These are phyloP conservation scores for Sporisorium reilianum DNA, from an alignment of 1,284 basidiomycete species.

Conservation along the genomic window DNA sequence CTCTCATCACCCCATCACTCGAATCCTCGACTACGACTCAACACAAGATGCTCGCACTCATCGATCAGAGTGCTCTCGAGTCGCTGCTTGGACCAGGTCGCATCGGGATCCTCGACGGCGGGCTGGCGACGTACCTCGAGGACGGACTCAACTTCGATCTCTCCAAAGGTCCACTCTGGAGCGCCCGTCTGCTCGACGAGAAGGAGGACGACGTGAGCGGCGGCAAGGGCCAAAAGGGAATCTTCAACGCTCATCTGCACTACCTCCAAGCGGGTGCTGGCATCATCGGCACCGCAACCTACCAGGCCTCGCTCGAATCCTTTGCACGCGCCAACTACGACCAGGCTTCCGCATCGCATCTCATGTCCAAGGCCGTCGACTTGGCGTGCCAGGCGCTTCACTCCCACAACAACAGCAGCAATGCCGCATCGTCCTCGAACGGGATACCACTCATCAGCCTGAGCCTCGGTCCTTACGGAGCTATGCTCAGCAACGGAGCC, in stretches of 20 bases:
- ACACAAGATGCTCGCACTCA: conserved; percentile 16
- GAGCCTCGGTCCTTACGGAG: conserved; percentile 61
- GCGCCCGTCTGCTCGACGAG: conserved; percentile 55
- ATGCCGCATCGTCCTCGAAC: not conserved
- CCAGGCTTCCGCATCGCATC: conserved; percentile 29
- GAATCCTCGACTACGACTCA: not conserved
- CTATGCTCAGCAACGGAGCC: conserved; percentile 56
- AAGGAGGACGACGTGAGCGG: conserved; percentile 40
- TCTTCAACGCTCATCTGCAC: conserved; percentile 56
- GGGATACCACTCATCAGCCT: conserved; percentile 47
- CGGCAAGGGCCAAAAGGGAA: conserved; percentile 44
- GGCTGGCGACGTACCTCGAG: conserved; percentile 62
- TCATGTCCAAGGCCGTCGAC: conserved; percentile 56
- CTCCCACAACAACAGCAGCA: conserved; percentile 11
- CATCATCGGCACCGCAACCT: conserved; percentile 61
- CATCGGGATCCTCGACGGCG: conserved; percentile 59
- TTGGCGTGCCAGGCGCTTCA: conserved; percentile 50
- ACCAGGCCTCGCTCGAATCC: conserved; percentile 56
- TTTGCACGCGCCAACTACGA: conserved; percentile 50
- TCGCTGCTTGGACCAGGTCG: conserved; percentile 35
- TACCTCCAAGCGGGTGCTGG: conserved; percentile 59
- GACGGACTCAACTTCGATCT: conserved; percentile 58
- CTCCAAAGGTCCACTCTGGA: conserved; percentile 56
- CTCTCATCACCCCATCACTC: not conserved
- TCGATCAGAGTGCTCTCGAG: conserved; percentile 35